Conservation (phyloP, 768 basidiomycete genomes). For the Lentinula sp. region DNA sequence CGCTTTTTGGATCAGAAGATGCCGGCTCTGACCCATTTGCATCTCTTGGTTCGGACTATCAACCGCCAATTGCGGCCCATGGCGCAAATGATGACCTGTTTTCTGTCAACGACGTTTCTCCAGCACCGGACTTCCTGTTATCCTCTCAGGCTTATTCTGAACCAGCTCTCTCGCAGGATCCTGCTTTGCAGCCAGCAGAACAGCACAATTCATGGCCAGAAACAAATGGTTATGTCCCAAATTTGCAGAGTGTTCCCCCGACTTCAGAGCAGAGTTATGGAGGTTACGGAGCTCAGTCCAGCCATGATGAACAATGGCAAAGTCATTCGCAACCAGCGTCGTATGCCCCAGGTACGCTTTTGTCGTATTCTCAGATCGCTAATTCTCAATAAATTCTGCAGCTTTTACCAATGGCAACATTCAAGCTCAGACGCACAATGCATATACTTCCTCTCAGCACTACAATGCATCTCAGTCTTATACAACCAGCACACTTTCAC, state of each 20-base stretch:
- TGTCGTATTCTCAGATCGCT: not conserved
- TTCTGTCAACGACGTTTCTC: slow-evolving; percentile 9
- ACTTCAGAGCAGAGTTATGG: not conserved
- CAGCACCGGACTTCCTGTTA: slow-evolving; percentile 5
- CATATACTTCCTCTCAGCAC: not conserved
- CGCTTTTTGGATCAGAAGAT: slow-evolving; percentile 71
- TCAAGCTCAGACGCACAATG: not conserved
- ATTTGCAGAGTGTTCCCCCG: not conserved
- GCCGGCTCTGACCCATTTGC: slow-evolving; percentile 59
- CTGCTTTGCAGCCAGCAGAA: not conserved
- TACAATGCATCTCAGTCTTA: not conserved
- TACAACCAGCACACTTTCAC: not conserved
- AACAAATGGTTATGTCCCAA: slow-evolving; percentile 1
- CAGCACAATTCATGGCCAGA: not conserved
- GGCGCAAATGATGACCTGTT: slow-evolving; percentile 14
- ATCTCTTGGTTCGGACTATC: slow-evolving; percentile 38
- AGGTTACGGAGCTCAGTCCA: not conserved
- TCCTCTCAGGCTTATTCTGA: not conserved
- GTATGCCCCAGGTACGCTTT: not conserved
- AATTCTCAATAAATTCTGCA: not conserved
- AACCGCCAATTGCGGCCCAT: slow-evolving; percentile 19
- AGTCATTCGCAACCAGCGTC: not conserved
- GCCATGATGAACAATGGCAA: not conserved
- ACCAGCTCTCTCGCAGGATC: not conserved
- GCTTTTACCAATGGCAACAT: not conserved